Evolutionary conservation across 331 rosid genomes (phyloP).

Genomic region (Ulmus americana): DNA sequence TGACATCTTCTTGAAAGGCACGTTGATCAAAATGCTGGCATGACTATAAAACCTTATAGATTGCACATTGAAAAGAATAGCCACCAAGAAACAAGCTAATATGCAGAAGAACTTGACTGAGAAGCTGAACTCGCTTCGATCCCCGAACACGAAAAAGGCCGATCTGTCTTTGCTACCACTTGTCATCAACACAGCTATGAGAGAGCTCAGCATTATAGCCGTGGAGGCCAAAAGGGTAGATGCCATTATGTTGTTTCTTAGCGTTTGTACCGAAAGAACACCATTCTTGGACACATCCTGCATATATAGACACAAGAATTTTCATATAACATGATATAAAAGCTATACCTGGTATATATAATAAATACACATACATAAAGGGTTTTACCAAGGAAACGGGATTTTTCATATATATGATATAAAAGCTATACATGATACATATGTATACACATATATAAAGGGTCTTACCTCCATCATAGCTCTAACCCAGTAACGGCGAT

Average conservation of each 20-base stretch:
- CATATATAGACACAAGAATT: too few relatives aligned
- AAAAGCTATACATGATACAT: too few relatives aligned
- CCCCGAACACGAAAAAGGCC: constrained; percentile 28
- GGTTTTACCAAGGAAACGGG: too few relatives aligned
- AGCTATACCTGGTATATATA: too few relatives aligned
- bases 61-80: constrained; percentile 64
- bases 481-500: constrained; percentile 75
- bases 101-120: constrained; percentile 65
- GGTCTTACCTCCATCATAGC: constrained; percentile 88
- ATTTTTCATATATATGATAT: too few relatives aligned
- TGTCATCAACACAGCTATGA: constrained; percentile 67
- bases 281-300: constrained; percentile 71
- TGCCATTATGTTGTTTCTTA: constrained; percentile 86
- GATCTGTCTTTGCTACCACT: constrained; percentile 18
- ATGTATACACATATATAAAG: not conserved
- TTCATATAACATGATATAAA: not conserved
- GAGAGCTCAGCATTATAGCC: constrained; percentile 74
- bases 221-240: constrained; percentile 87
- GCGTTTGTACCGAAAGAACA: constrained; percentile 75
- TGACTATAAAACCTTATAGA: constrained; percentile 83
- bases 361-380: too few relatives aligned
- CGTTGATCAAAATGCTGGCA: constrained; percentile 74
- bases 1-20: constrained; percentile 53
- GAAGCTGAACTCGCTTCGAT: constrained; percentile 35
- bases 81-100: constrained; percentile 65